Conservation (phyloP, 2,329 filamentous ascomycete species). For the Eutypella sp. region DNA sequence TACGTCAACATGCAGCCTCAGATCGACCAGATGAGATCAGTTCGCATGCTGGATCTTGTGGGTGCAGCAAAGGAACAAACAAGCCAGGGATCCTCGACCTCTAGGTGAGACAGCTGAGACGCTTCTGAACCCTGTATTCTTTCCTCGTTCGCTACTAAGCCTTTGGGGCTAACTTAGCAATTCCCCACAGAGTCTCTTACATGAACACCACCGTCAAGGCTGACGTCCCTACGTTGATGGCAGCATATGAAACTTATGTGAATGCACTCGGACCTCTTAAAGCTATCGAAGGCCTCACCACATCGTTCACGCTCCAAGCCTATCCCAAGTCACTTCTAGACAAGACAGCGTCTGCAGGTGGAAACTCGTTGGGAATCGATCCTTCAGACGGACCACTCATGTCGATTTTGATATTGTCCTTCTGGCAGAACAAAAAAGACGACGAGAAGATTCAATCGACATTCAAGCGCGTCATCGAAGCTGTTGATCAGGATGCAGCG, state of each 20-base stretch:
- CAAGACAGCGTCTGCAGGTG: constrained; percentile 6
- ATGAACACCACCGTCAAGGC: constrained; percentile 10
- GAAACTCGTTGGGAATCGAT: constrained; percentile 14
- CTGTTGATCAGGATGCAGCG: constrained; percentile 10
- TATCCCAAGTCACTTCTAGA: constrained; percentile 13
- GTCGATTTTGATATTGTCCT: constrained; percentile 9
- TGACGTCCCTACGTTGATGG: constrained; percentile 4
- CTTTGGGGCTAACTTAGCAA: background rate
- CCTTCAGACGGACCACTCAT: constrained; percentile 13
- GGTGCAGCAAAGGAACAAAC: constrained; percentile 7
- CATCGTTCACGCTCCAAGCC: constrained; percentile 16
- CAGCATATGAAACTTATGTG: constrained; percentile 4
- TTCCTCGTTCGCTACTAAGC: background rate
- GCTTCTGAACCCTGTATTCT: background rate
- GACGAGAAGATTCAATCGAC: constrained; percentile 9
- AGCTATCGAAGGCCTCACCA: constrained; percentile 7
- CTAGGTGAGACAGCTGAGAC: background rate
- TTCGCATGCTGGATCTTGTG: constrained; percentile 5
- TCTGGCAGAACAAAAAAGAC: constrained; percentile 14
- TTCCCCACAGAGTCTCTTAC: constrained; percentile 5
- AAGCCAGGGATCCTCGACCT: background rate
- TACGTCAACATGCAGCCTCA: constrained; percentile 5
- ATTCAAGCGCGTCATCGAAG: constrained; percentile 7
- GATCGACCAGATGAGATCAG: constrained; percentile 4
- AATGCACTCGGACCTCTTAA: constrained; percentile 11